Base-by-base conservation (phyloP, 768 basidiomycete genomes). In the Kwoniella sp. region DNA sequence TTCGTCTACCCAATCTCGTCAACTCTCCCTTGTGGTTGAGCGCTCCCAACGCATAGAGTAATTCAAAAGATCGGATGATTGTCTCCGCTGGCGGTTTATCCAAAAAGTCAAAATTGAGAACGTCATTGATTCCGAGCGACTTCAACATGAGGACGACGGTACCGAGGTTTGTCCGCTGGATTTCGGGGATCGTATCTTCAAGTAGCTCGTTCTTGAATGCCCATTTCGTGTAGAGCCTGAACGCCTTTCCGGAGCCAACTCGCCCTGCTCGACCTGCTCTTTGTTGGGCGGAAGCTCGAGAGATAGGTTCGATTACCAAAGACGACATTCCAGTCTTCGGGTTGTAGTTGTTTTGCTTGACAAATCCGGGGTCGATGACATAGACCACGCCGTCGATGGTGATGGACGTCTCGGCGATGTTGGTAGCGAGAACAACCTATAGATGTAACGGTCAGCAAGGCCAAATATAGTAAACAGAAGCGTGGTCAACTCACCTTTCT, bases 321-420 rank as follows among this genome's bases (percentile, higher is more conserved):
- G 93, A 95, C 10, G 92, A 93, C 96, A 99, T 99, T 15, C 96
- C 95, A 48, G 96, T 96, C 74, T 94, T 85, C 1, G 96, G 96
- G 80, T 99, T 99, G 78, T 96, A 99, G 44, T 92, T 90, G 79
- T 99, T 98, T 78, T 99, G 96, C 83, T 99, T 99, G 71, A 98
- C 95, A 74, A 98, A 97, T 13, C 96, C 96, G 2, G 96, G 96
- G 78, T 99, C 96, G 68, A 99, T 98, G 44, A 99, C 96, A 79
- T 96, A 99, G 1, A 98, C 95, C 6, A 99, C 96, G 27, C 96
- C 96, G 58, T 98, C 96, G 70, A 99, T 99, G 8, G 96, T 99
- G 78, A 99, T 99, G 6, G 92, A 94, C 3, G 96, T 99, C 81
- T 99, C 96, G n/a, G 96, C 96, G 68, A 99, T 98, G 76, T 99